Conservation (phyloP, 2,329 filamentous ascomycete genomes). For the Alternaria brassicae region DNA sequence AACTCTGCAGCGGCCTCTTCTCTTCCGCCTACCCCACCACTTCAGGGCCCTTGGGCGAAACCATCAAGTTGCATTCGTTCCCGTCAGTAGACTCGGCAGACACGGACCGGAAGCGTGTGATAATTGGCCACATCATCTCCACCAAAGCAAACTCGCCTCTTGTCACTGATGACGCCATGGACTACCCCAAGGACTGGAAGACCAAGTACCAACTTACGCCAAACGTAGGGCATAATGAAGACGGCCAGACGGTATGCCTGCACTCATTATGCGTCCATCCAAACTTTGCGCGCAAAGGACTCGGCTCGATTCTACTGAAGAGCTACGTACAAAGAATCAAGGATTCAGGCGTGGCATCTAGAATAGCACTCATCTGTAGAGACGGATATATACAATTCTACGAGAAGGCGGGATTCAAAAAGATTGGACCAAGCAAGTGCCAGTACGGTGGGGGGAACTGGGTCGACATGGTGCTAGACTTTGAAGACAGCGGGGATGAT, state of each 20-base stretch:
- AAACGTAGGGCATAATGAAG: conserved; percentile 71
- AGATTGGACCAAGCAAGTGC: conserved; percentile 71
- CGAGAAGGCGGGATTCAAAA: conserved; percentile 73
- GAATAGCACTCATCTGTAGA: conserved; percentile 78
- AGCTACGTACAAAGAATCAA: conserved; percentile 80
- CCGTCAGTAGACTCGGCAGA: conserved; percentile 66
- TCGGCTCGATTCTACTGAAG: conserved; percentile 76
- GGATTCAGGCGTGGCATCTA: conserved; percentile 71
- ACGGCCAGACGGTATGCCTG: conserved; percentile 76
- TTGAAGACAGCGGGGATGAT: conserved; percentile 22
- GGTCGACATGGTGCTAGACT: conserved; percentile 74
- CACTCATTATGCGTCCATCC: conserved; percentile 85
- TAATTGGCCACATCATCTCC: conserved; percentile 80
- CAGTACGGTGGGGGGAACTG: conserved; percentile 81
- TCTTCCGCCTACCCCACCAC: conserved; percentile 68
- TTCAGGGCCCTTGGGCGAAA: conserved; percentile 50
- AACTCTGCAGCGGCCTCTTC: conserved; percentile 82
- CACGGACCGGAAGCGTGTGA: conserved; percentile 65
- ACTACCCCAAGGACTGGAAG: conserved; percentile 71
- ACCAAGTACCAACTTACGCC: conserved; percentile 48
- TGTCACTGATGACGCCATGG: conserved; percentile 81
- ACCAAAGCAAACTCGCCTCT: conserved; percentile 70
- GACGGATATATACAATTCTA: conserved; percentile 79
- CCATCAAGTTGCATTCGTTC: conserved; percentile 63
- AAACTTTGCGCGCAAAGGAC: conserved; percentile 73